These are phyloP conservation scores for Ochromonas danica DNA, from an alignment of 108 stramenopile species.

Conservation along the genomic window DNA sequence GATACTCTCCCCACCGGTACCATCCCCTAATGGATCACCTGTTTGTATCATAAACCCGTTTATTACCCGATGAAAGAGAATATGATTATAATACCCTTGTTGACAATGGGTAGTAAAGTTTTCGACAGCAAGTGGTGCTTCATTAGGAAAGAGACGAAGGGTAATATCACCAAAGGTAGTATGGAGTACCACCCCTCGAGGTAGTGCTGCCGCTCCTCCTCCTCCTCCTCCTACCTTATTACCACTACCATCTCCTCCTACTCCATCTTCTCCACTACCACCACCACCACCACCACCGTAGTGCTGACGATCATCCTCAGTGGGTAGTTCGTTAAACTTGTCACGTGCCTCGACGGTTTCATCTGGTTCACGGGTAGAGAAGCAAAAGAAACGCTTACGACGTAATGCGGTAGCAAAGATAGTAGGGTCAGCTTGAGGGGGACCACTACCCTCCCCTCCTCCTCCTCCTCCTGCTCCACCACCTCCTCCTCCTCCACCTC, in stretches of 20 bases:
- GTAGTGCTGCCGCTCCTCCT: too few species aligned
- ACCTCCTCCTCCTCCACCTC: conserved; percentile 49
- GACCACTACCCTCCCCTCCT: conserved; percentile 39
- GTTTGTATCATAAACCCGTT: conserved; percentile 93
- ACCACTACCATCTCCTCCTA: too few species aligned
- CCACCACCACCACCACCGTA: too few species aligned
- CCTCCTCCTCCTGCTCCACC: conserved; percentile 50
- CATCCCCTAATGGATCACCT: conserved; percentile 96
- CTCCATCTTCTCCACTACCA: too few species aligned
- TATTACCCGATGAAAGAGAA: conserved; percentile 90
- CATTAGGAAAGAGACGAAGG: conserved; percentile 74
- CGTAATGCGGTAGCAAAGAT: conserved; percentile 73
- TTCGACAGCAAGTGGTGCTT: conserved; percentile 85
- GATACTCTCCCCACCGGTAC: conserved; percentile 98
- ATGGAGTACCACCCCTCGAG: conserved; percentile 74
- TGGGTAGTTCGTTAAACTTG: conserved; percentile 87
- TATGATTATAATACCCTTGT: conserved; percentile 90
- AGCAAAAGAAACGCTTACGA: conserved; percentile 75
- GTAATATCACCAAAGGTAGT: conserved; percentile 95
- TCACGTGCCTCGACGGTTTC: conserved; percentile 66
- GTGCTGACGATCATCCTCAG: too few species aligned
- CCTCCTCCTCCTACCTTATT: too few species aligned
- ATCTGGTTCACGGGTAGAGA: conserved; percentile 78
- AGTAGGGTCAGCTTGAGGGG: conserved; percentile 65
- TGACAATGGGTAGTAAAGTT: conserved; percentile 87